Conservation (phyloP, 495 filamentous ascomycete genomes). For the Aspergillus panamensis region DNA sequence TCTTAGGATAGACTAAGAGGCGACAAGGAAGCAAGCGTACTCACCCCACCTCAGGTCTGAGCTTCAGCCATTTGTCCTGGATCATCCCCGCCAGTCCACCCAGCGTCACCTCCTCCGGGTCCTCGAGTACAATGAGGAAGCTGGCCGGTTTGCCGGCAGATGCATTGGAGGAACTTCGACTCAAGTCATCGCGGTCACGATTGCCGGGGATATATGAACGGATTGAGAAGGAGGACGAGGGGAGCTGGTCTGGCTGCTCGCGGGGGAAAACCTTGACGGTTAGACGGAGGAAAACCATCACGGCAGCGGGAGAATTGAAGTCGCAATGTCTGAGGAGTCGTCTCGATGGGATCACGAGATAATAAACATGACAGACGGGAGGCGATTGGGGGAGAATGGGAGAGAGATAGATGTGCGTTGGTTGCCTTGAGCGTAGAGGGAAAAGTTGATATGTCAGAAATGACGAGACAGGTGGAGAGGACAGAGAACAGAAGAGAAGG, state of each 20-base stretch:
- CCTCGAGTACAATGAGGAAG: conserved; percentile 31
- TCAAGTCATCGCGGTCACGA: conserved; percentile 16
- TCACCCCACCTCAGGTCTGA: conserved; percentile 35
- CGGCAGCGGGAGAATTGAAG: conserved; percentile 4
- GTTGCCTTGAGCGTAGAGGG: not conserved
- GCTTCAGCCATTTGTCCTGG: conserved; percentile 33
- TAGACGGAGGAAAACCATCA: conserved; percentile 39
- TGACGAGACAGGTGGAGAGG: not conserved
- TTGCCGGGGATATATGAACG: conserved; percentile 13
- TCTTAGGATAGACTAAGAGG: not conserved
- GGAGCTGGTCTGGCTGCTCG: conserved; percentile 23
- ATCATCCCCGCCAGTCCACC: conserved; percentile 33
- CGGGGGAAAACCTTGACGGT: conserved; percentile 35
- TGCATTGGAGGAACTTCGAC: conserved; percentile 2
- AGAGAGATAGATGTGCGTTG: not conserved
- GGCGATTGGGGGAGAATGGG: not conserved
- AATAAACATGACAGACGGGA: not conserved
- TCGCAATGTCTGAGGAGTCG: not conserved
- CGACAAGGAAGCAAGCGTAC: conserved; percentile 7
- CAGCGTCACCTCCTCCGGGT: conserved; percentile 34
- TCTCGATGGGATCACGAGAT: not conserved
- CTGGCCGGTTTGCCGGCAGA: conserved; percentile 22
- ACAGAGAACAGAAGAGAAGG: not conserved
- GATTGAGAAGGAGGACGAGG: conserved; percentile 7
- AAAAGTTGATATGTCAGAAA: conserved; percentile 6